Evolutionary conservation across 2,329 filamentous ascomycete genomes (phyloP), one percentile per base, ranked within the genome.

Genomic region (Cladosporium sp.): DNA sequence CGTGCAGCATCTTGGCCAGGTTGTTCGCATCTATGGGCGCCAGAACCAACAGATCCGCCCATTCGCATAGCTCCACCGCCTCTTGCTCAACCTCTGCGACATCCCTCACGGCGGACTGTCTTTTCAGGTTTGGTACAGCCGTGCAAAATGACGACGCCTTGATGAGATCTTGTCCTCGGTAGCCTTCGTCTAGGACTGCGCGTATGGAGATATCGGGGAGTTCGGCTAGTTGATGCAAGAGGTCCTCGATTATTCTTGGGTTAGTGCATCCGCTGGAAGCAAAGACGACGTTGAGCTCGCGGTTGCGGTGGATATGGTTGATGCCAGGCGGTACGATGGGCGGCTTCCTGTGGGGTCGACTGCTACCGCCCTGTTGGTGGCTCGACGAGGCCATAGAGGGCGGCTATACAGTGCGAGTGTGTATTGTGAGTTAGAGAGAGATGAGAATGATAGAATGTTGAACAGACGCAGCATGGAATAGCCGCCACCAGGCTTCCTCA

Each of bases 41-140:
- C 50, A 95, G 80, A 27, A 96, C 83, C 52, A 96, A 77, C 58
- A 96, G 72, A 68, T 96, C 88, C 5, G 91, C 89, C 91, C 91
- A 96, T 54, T 88, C 80, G 57, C 89, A 88, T 54, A 95, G 70
- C 57, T 89, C 85, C 76, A 82, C 55, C 76, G 78, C 64, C 58
- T 70, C 66, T 54, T 65, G 57, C 54, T 70, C 66, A 17, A 68
- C 59, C 38, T 65, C 61, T n/a, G 52, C 55, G 7, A 54, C 60
- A 43, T 60, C 54, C 18, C 58, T 51, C 1, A 53, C 54, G 15
- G 52, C 54, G 12, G 56, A 56, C 7, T 47, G 43, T 27, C 61
- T 60, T 24, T 54, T 52, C 7, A 60, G 55, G 43, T 69, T 69
- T 1, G 63, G 55, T 17, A 64, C 53, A 24, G 62, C 65, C 34